A percentile compares a stretch with the other conserved stretches of the same genome.
phyloP scores from a whole-genome alignment of 345 rosid species.

The Syzygium jambos region DNA sequence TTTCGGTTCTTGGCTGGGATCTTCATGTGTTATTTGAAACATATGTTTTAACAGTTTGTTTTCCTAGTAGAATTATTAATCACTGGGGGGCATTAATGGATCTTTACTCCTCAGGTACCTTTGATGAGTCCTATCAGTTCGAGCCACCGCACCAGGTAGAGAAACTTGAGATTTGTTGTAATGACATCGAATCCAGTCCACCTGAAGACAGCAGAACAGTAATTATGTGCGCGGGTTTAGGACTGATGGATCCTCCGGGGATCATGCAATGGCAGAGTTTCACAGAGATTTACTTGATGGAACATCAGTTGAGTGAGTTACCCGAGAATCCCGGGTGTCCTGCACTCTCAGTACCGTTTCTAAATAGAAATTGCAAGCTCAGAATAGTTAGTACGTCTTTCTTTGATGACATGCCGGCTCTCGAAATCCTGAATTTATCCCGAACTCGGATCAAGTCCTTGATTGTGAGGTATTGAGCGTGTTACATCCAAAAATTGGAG shows the following conservation, averaged over 20 bases:
- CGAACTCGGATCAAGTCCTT: neutral
- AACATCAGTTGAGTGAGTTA: neutral
- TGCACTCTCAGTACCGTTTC: neutral
- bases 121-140: neutral
- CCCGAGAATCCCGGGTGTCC: neutral
- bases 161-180: neutral
- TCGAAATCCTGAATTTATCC: constrained; percentile 11
- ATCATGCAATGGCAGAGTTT: neutral
- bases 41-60: neutral
- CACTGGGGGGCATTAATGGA: neutral
- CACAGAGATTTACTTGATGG: neutral
- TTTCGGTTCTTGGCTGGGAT: neutral
- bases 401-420: neutral
- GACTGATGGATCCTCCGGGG: neutral
- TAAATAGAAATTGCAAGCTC: neutral
- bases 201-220: neutral
- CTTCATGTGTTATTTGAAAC: neutral
- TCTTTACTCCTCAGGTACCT: neutral
- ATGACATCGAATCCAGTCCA: neutral
- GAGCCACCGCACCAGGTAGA: neutral
- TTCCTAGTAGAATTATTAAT: neutral
- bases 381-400: neutral
- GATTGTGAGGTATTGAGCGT: neutral
- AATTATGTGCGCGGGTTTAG: neutral
- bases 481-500: neutral